Percentiles rank a stretch among this genome's conserved stretches.
Evolutionary conservation across 106 monocot genomes (phyloP).

Genomic region (Amphibolis antarctica): DNA sequence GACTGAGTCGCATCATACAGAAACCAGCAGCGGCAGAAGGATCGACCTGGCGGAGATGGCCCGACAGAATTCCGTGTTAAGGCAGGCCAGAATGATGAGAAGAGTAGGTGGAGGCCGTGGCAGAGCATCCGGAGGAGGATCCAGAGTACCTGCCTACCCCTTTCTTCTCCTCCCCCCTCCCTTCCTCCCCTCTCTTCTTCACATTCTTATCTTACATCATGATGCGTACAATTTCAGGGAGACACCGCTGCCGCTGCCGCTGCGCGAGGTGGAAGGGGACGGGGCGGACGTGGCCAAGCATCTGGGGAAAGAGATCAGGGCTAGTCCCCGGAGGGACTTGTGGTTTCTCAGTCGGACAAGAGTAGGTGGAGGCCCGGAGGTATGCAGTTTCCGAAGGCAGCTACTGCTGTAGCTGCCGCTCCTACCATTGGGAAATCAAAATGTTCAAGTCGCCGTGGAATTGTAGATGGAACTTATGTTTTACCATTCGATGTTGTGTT

Average conservation of each 20-base stretch:
- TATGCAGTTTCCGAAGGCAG: no score
- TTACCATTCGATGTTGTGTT: no score
- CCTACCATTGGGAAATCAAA: no score
- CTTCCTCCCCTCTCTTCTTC: neutral
- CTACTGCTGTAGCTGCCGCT: no score
- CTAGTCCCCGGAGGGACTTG: neutral
- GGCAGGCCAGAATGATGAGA: slow-evolving; percentile 5
- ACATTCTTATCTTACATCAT: neutral
- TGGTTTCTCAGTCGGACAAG: no score
- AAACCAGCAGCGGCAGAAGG: neutral
- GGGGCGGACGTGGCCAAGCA: slow-evolving; percentile 20
- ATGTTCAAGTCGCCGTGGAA: no score
- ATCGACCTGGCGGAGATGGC: slow-evolving; percentile 15
- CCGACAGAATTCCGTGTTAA: slow-evolving; percentile 11
- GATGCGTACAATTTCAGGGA: no score
- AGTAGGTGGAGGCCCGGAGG: no score
- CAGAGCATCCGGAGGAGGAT: neutral
- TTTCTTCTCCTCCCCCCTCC: neutral
- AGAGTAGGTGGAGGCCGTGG: slow-evolving; percentile 14
- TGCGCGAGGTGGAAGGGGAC: slow-evolving; percentile 2
- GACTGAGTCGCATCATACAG: neutral
- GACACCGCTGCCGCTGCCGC: no score
- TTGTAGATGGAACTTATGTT: no score
- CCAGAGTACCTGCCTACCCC: slow-evolving; percentile 3
- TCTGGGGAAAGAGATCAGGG: slow-evolving; percentile 15